Evolutionary conservation across 768 basidiomycete species (phyloP), one percentile per base, ranked within the genome.

Genomic region (Leucocoprinus leucothites): DNA sequence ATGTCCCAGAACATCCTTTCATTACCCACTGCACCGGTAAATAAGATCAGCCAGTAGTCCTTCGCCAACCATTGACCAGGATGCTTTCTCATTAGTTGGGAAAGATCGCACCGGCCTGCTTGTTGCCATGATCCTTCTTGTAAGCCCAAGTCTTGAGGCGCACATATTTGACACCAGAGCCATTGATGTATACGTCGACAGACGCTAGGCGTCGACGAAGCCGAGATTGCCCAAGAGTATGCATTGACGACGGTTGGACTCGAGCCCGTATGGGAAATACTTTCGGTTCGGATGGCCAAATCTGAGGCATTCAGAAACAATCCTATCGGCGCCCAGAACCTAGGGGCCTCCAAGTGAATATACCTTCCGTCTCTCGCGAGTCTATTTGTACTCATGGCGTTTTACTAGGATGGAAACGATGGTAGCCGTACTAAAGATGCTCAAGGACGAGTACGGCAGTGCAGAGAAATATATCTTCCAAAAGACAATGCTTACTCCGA

Each of bases 11-110:
- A 35, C 65, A 73, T 31, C 71, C 72, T 8, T 73, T 70, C 58
- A 59, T 79, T 21, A 61, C 77, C 14, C 74, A 77, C 57, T 79
- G 76, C 61, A 77, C 76, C 31, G 73, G 76, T 75, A 38, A 51
- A 64, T 51, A 21, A 19, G 21, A n/a, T 28, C 22, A 25, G 14
- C 19, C 40, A 41, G 13, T 19, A 41, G 8, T 41, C 13, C 40
- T 5, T 14, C 40, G 16, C 40, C 4, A 14, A 41, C 40, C 13
- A 35, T 41, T n/a, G 40, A 41, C 40, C 14, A 5, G 16, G 16
- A 31, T 31, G 31, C 6, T 5, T 11, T 31, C 40, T 25, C 16
- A 50, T 14, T 53, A 77, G 74, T 67, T 19, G 78, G 77, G 1
- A 77, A 78, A 57, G 75, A 79, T 62, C 60, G 77, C 26, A 76